phyloP scores from a whole-genome alignment of 768 basidiomycete species.

The Trametes coccinea region DNA sequence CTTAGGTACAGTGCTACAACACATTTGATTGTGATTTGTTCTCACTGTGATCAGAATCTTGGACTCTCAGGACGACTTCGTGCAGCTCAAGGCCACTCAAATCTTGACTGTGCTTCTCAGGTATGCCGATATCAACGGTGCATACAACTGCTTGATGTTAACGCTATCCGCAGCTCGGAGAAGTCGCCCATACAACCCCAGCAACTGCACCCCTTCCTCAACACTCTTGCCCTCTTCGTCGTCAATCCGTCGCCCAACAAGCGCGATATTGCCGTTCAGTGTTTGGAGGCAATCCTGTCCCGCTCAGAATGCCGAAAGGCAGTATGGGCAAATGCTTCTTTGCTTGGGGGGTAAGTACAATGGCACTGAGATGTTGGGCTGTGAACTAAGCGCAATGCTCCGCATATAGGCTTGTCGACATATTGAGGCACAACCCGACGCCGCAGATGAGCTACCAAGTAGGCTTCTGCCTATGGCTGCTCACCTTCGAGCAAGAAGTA shows the following conservation, averaged over 20 bases:
- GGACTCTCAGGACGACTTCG: slow-evolving; percentile 89
- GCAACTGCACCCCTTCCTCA: slow-evolving; percentile 38
- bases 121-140: slow-evolving; percentile 37
- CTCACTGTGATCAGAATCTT: slow-evolving; percentile 53
- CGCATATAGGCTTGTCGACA: slow-evolving; percentile 68
- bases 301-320: slow-evolving; percentile 78
- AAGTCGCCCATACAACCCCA: slow-evolving; percentile 27
- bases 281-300: slow-evolving; percentile 80
- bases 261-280: slow-evolving; percentile 90
- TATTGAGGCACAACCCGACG: slow-evolving; percentile 74
- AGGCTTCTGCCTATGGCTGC: slow-evolving; percentile 88
- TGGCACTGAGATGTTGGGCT: background rate
- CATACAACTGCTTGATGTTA: background rate
- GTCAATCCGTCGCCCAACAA: slow-evolving; percentile 54
- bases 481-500: slow-evolving; percentile 86
- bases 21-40: background rate
- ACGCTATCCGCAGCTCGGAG: slow-evolving; percentile 28
- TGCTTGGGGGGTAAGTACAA: slow-evolving; percentile 61
- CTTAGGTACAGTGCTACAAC: slow-evolving; percentile 51
- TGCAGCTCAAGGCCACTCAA: slow-evolving; percentile 87
- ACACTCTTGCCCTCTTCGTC: slow-evolving; percentile 31
- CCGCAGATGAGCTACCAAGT: slow-evolving; percentile 98
- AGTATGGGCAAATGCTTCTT: slow-evolving; percentile 73
- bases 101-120: slow-evolving; percentile 86
- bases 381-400: background rate